Evolutionary conservation across 2,329 filamentous ascomycete species (phyloP).

Genomic region (Incumbomyces delicatus): DNA sequence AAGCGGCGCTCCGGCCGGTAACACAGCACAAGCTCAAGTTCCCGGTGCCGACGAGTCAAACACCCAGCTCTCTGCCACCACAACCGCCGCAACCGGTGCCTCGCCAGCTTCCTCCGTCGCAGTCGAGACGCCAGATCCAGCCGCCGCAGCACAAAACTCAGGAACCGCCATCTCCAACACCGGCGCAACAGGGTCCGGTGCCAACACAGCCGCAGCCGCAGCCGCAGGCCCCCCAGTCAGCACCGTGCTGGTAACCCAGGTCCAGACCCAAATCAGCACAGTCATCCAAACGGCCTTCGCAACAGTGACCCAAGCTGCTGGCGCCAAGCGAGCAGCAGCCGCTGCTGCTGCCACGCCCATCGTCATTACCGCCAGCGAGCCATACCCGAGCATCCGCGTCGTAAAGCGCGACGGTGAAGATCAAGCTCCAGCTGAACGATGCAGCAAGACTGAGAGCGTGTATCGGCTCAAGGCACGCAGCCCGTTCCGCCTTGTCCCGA

Average conservation of each 20-base stretch:
- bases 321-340: neutral
- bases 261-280: neutral
- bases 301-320: neutral
- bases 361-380: neutral
- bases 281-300: conserved; percentile 1
- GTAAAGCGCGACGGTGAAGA: no score
- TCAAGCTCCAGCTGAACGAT: neutral
- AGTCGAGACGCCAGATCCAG: neutral
- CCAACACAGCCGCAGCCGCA: neutral
- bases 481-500: conserved; percentile 2
- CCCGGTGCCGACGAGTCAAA: no score
- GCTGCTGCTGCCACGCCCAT: neutral
- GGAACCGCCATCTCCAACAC: neutral
- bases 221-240: neutral
- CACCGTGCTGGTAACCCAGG: conserved; percentile 1
- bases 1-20: neutral
- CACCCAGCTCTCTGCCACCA: no score
- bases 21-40: no score
- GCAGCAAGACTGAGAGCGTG: conserved; percentile 1
- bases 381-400: neutral
- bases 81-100: neutral
- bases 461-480: conserved; percentile 1
- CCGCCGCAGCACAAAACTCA: neutral
- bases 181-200: neutral
- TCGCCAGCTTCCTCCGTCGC: neutral